Evolutionary conservation across 345 rosid species (phyloP).

Genomic region (Brassica rapa): DNA sequence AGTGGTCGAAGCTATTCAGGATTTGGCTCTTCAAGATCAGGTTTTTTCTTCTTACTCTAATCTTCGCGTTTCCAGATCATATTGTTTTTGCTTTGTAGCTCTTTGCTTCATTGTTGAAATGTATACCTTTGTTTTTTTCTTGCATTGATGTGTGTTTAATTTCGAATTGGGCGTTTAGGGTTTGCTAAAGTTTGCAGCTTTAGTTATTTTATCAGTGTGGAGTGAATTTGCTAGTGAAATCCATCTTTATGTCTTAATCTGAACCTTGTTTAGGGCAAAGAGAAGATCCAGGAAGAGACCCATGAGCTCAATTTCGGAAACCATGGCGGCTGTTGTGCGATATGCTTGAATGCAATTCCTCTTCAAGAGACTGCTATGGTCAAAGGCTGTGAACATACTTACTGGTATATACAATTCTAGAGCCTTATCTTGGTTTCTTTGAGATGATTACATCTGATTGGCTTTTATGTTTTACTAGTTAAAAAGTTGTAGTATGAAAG

Average conservation of each 20-base stretch:
- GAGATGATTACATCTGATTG: neutral
- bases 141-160: neutral
- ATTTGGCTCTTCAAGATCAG: conserved; percentile 39
- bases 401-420: conserved; percentile 59
- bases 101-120: conserved; percentile 13
- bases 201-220: neutral
- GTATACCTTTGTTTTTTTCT: neutral
- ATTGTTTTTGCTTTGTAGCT: conserved; percentile 10
- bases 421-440: neutral
- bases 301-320: conserved; percentile 50
- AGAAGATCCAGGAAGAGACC: conserved; percentile 38
- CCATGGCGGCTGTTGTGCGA: conserved; percentile 78
- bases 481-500: neutral
- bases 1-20: conserved; percentile 25
- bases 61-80: neutral
- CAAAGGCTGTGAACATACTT: conserved; percentile 94
- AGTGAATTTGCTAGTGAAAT: neutral
- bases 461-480: neutral
- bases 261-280: conserved; percentile 46
- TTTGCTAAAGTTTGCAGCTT: neutral
- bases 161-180: conserved; percentile 2
- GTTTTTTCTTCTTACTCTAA: conserved; percentile 16
- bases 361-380: conserved; percentile 87
- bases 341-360: conserved; percentile 73
- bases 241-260: neutral